These are phyloP conservation scores for Sphaceloma murrayae DNA, from an alignment of 2,329 filamentous ascomycete species.

Conservation along the genomic window DNA sequence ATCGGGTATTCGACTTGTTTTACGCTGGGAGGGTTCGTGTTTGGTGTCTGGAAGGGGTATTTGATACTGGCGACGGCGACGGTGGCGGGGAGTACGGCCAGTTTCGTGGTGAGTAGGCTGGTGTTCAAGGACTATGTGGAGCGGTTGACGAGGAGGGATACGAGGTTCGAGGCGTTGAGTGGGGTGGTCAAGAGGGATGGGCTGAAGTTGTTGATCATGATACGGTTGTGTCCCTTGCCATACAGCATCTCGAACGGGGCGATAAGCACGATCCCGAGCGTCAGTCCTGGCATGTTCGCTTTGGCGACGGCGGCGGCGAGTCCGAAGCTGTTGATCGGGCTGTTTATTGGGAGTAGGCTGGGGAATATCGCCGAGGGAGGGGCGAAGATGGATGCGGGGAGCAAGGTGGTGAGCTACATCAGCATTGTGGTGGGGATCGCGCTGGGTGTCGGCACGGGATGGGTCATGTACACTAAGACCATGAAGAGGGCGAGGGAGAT, in stretches of 20 bases:
- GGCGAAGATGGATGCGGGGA: conserved; percentile 68
- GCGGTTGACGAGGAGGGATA: conserved; percentile 69
- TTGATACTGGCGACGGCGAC: conserved; percentile 70
- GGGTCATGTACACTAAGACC: conserved; percentile 67
- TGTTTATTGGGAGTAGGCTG: conserved; percentile 82
- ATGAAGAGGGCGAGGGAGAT: conserved; percentile 41
- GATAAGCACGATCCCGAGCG: conserved; percentile 83
- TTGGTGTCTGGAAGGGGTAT: conserved; percentile 62
- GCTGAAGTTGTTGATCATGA: conserved; percentile 78
- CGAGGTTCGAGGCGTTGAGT: conserved; percentile 76
- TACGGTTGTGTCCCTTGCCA: conserved; percentile 82
- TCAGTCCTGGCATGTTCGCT: conserved; percentile 65
- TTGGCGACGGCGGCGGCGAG: conserved; percentile 71
- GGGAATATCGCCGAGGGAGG: conserved; percentile 73
- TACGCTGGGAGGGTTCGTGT: conserved; percentile 61
- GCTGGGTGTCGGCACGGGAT: conserved; percentile 67
- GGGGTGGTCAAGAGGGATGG: conserved; percentile 87
- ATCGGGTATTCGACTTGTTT: conserved; percentile 77
- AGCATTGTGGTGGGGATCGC: conserved; percentile 64
- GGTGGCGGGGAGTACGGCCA: conserved; percentile 63
- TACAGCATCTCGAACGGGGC: conserved; percentile 93
- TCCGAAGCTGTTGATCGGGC: conserved; percentile 82
- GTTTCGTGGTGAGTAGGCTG: conserved; percentile 73
- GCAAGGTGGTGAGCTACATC: conserved; percentile 74
- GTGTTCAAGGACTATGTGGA: conserved; percentile 71